phyloP scores from a whole-genome alignment of 208 protist genomes.

The Phytomonas serpens region DNA sequence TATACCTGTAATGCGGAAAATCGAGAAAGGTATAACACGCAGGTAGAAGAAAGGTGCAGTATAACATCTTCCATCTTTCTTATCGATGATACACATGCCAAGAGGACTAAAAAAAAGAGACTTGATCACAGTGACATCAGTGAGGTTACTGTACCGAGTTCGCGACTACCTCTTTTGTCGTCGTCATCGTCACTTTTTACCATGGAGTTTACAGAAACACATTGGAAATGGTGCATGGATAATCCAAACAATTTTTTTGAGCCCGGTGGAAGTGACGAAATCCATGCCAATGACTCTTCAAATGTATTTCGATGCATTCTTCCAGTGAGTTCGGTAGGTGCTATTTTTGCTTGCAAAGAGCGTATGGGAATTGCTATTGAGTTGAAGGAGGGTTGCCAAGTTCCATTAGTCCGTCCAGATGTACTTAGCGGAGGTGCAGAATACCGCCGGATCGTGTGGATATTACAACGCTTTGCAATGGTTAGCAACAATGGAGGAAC shows the following conservation, averaged over 20 bases:
- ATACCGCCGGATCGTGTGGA: conserved; percentile 51
- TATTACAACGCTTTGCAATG: conserved; percentile 12
- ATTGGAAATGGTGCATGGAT: conserved; percentile 65
- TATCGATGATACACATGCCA: neutral
- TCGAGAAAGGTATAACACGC: neutral
- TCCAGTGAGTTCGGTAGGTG: conserved; percentile 37
- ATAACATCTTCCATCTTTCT: neutral
- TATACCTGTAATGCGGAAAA: neutral
- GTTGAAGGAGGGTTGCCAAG: conserved; percentile 34
- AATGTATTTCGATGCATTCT: conserved; percentile 35
- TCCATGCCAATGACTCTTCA: neutral
- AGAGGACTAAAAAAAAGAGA: conserved; percentile 6
- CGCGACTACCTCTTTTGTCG: neutral
- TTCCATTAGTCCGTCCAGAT: conserved; percentile 29
- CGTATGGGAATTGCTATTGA: conserved; percentile 45
- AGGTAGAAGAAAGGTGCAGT: neutral
- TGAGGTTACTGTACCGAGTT: neutral
- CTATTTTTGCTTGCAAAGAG: conserved; percentile 41
- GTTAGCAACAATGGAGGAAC: neutral
- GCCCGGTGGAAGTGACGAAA: neutral
- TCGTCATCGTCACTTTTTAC: conserved; percentile 5
- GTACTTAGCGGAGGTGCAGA: conserved; percentile 26
- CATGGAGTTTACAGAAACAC: conserved; percentile 39
- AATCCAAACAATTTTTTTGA: conserved; percentile 15
- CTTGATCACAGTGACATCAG: neutral